These are phyloP conservation scores for Keqinozyma sinolaborantium DNA, from an alignment of 1,139 yeast species.

Conservation along the genomic window DNA sequence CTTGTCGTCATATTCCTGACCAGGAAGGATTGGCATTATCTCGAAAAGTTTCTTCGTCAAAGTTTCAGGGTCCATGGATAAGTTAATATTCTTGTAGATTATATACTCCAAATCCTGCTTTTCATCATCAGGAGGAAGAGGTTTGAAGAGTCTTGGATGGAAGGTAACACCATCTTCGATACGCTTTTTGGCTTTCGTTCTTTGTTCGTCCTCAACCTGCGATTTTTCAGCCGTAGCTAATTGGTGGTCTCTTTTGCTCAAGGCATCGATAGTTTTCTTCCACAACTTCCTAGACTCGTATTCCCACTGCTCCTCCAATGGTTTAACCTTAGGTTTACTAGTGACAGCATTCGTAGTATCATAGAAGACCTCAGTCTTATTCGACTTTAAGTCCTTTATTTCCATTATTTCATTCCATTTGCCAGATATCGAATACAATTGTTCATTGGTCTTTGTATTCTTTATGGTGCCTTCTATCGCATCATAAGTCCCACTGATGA, in stretches of 20 bases:
- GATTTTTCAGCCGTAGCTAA: conserved; percentile 86
- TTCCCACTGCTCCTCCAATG: conserved; percentile 72
- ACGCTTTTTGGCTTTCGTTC: conserved; percentile 69
- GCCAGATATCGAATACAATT: conserved; percentile 68
- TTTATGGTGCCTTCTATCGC: conserved; percentile 76
- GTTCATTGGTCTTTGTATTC: conserved; percentile 49
- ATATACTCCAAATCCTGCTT: conserved; percentile 53
- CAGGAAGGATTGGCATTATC: conserved; percentile 74
- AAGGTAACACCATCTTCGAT: conserved; percentile 75
- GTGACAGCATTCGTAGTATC: conserved; percentile 59
- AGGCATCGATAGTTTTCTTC: conserved; percentile 76
- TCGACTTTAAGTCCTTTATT: conserved; percentile 52
- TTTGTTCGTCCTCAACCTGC: conserved; percentile 80
- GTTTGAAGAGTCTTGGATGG: conserved; percentile 72
- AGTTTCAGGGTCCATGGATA: conserved; percentile 41
- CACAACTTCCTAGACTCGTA: conserved; percentile 82
- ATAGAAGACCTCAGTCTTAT: conserved; percentile 50
- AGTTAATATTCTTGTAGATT: conserved; percentile 52
- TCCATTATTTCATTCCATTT: conserved; percentile 92
- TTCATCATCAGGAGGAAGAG: conserved; percentile 16
- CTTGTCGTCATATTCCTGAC: conserved; percentile 60
- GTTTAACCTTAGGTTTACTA: conserved; percentile 67
- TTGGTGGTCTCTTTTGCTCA: conserved; percentile 70
- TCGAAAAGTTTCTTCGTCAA: conserved; percentile 56
- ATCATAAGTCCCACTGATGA: conserved; percentile 88